phyloP scores from a whole-genome alignment of 306 rosid species.

The Begonia loranthoides region DNA sequence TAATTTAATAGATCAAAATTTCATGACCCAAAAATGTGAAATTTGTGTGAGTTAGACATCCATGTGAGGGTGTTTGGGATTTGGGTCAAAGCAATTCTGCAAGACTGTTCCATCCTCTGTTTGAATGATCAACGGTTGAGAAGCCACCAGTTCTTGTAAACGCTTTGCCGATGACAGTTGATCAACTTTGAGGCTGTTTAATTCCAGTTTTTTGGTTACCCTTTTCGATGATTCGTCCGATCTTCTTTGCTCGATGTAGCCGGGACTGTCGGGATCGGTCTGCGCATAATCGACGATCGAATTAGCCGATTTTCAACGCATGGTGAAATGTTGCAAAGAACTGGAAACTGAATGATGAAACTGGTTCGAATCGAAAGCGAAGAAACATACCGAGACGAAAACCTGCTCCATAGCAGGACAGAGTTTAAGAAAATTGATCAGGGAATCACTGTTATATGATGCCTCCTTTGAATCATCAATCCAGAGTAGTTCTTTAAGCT shows the following conservation, averaged over 20 bases:
- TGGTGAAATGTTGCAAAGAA: too few species aligned
- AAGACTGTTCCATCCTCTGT: conserved; percentile 27
- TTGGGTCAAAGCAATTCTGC: background rate
- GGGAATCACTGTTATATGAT: conserved; percentile 23
- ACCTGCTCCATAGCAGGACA: conserved; percentile 58
- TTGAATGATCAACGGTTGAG: conserved; percentile 20
- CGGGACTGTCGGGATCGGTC: conserved; percentile 34
- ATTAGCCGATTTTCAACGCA: too few species aligned
- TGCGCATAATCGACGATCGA: conserved; percentile 9
- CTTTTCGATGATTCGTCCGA: background rate
- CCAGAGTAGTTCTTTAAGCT: conserved; percentile 57
- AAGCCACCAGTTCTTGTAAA: conserved; percentile 17
- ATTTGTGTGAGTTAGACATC: too few species aligned
- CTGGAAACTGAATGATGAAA: too few species aligned
- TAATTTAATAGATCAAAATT: too few species aligned
- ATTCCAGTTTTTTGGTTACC: conserved; percentile 14
- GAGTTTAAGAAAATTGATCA: conserved; percentile 35
- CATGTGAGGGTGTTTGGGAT: too few species aligned
- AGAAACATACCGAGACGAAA: conserved; percentile 28
- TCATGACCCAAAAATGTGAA: too few species aligned
- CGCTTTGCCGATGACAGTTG: conserved; percentile 20
- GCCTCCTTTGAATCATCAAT: conserved; percentile 27
- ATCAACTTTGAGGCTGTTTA: conserved; percentile 27
- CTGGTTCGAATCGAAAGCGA: too few species aligned
- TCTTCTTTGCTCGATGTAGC: conserved; percentile 3